Evolutionary conservation across 139 green algal species (phyloP).

Genomic region (Chlorella sorokiniana): DNA sequence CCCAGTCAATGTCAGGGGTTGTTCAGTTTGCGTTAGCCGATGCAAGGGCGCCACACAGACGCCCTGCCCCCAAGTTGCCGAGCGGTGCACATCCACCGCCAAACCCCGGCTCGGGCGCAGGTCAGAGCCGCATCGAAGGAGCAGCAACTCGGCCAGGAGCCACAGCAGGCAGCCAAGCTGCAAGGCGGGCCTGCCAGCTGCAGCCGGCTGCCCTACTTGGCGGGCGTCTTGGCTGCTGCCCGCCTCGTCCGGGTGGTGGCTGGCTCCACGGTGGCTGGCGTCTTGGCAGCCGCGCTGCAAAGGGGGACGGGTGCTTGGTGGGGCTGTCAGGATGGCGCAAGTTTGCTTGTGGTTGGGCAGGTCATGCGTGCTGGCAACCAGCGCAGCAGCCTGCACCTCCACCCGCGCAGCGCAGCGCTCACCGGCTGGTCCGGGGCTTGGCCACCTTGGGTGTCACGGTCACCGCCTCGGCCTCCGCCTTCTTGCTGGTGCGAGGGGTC

Average conservation of each 20-base stretch:
- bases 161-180: not conserved
- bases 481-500: not conserved
- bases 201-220: not conserved
- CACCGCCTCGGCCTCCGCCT: conserved; percentile 29
- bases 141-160: too few species aligned
- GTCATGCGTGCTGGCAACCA: not conserved
- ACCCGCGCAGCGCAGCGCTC: not conserved
- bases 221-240: conserved; percentile 10
- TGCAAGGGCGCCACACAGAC: too few species aligned
- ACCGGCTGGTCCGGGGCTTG: conserved; percentile 5
- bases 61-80: too few species aligned
- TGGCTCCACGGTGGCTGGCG: conserved; percentile 18
- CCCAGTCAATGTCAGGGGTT: not conserved
- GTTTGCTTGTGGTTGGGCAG: too few species aligned
- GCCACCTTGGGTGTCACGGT: conserved; percentile 38
- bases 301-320: too few species aligned
- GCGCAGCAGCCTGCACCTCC: not conserved
- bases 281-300: conserved; percentile 24
- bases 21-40: not conserved
- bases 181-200: too few species aligned
- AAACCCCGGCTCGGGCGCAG: too few species aligned
- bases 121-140: too few species aligned
- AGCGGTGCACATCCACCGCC: too few species aligned
- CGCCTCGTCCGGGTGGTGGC: conserved; percentile 16
- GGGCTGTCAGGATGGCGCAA: too few species aligned